Percentiles rank a stretch among this genome's conserved stretches.
phyloP scores from a whole-genome alignment of 164 flowering plant species.

The Annona cherimola region DNA sequence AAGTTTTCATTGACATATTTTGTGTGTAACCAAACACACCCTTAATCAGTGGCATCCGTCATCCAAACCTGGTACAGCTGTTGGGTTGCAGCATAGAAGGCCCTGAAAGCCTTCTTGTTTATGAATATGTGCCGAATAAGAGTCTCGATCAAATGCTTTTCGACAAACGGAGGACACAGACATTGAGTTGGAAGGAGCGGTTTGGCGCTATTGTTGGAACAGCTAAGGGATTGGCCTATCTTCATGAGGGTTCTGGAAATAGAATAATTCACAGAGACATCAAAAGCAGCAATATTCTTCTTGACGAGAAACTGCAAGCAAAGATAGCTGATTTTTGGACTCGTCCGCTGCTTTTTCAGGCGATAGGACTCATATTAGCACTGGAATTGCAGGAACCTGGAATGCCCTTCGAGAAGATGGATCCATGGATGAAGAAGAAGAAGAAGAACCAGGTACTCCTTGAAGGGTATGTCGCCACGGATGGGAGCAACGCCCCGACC shows the following conservation, averaged over 20 bases:
- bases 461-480: constrained; percentile 56
- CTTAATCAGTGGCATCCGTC: constrained; percentile 58
- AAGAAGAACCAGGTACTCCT: constrained; percentile 63
- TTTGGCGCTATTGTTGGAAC: constrained; percentile 46
- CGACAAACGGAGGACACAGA: background rate
- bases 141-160: constrained; percentile 50
- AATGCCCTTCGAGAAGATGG: background rate
- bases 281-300: constrained; percentile 60
- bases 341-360: constrained; percentile 63
- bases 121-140: constrained; percentile 59
- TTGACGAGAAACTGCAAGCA: constrained; percentile 52
- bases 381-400: constrained; percentile 64
- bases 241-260: constrained; percentile 53
- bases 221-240: constrained; percentile 72
- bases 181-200: constrained; percentile 47
- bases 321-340: constrained; percentile 92
- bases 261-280: constrained; percentile 80
- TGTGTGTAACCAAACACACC: too few relatives aligned
- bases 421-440: constrained; percentile 25
- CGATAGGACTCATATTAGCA: constrained; percentile 59
- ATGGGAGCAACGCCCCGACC: constrained; percentile 36
- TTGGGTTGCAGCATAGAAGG: constrained; percentile 86
- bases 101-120: constrained; percentile 88
- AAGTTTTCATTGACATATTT: too few relatives aligned
- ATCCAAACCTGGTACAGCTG: constrained; percentile 70